Base-by-base conservation (phyloP, 2,329 filamentous ascomycete genomes). In the Penicillium sp. region DNA sequence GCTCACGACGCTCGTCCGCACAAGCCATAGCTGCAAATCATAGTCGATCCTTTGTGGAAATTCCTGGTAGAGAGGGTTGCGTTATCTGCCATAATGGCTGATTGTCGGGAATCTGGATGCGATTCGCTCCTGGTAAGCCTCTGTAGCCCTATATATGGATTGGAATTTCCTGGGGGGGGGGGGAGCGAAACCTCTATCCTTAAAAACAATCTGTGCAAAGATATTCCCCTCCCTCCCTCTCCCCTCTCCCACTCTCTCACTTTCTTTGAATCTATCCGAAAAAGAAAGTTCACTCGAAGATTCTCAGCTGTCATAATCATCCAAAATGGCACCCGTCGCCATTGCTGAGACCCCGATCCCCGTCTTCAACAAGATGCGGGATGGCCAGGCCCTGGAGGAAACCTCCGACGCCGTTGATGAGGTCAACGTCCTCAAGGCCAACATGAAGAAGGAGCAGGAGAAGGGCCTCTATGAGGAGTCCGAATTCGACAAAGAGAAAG, bases 401-500 rank as follows among this genome's bases (percentile, higher is more conserved):
- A 71, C 75, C 8, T 79, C 77, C 7, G 79, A 81, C 53, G 70
- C 75, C 51, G 75, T 82, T 51, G 78, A 81, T 56, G 66, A 71
- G 15, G 76, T 81, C 60, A 81, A 82, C 54, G 68, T 81, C 37
- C 69, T 80, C 52, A 81, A 79, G 55, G 74, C 72, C 37, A 69
- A 71, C 38, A 59, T 79, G 53, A 73, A 74, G 48, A 74, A 71
- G 58, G 70, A 77, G 53, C 28, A 57, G 17, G 59, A 66, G 28
- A 64, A 59, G 21, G 56, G 43, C 13, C 49, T 68, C 4, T 77
- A 77, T 58, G 73, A 76, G 30, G 60, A 71, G 45, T 84, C 84
- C 43, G 71, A 83, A 51, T 88, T 89, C 62, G 85, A 89, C 63
- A 67, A 77, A 32, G 71, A 79, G 32, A 91, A 91, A 65, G 84